These are phyloP conservation scores for Perilla frutescens DNA, from an alignment of 257 asterid species.

Conservation along the genomic window DNA sequence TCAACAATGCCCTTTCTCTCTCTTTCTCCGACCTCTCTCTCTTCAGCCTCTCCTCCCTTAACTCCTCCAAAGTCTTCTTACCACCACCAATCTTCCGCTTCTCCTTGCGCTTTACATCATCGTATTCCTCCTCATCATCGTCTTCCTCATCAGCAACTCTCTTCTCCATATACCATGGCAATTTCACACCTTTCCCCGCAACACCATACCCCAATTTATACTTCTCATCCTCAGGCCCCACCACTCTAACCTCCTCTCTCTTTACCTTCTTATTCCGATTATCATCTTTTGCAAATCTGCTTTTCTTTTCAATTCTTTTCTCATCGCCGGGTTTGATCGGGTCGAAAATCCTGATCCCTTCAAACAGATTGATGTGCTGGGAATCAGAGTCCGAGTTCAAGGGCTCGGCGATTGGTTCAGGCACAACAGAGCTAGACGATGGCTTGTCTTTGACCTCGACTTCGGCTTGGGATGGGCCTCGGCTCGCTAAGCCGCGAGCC, in stretches of 20 bases:
- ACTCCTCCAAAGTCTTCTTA: constrained; percentile 84
- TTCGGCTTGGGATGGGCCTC: constrained; percentile 29
- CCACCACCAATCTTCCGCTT: constrained; percentile 54
- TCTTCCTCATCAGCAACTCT: constrained; percentile 42
- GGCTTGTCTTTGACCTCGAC: constrained; percentile 42
- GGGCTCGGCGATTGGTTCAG: constrained; percentile 35
- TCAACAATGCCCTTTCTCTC: constrained; percentile 74
- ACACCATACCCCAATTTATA: constrained; percentile 88
- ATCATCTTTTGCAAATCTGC: constrained; percentile 41
- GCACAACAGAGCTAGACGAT: constrained; percentile 25
- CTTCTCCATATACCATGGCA: constrained; percentile 96
- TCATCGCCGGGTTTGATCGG: constrained; percentile 54
- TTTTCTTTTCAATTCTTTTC: constrained; percentile 47
- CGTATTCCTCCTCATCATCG: constrained; percentile 38
- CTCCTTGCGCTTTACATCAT: constrained; percentile 34
- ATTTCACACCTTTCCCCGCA: constrained; percentile 88
- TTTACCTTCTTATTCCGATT: constrained; percentile 61
- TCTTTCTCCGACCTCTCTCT: constrained; percentile 80
- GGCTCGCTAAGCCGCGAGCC: constrained; percentile 66
- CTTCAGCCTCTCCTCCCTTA: constrained; percentile 87
- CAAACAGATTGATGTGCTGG: constrained; percentile 79
- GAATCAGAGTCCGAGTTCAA: constrained; percentile 51
- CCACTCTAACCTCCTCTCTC: constrained; percentile 72
- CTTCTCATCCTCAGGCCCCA: constrained; percentile 90
- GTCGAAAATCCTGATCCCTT: constrained; percentile 84